Evolutionary conservation across 495 filamentous ascomycete species (phyloP).

Genomic region (Pseudoneurospora amorphoporcata): DNA sequence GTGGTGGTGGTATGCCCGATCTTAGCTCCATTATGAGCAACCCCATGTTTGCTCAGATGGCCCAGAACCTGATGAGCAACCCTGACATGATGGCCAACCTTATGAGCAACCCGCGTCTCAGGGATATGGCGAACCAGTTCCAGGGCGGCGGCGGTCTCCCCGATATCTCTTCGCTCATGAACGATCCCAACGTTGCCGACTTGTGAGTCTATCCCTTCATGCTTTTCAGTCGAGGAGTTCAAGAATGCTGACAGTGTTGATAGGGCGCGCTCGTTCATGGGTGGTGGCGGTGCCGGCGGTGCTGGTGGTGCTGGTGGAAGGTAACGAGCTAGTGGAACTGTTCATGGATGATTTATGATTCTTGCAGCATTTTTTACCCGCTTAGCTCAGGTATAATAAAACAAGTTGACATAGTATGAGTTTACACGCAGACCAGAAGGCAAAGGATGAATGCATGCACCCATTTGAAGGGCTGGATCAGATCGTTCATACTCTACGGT

Average conservation of each 20-base stretch:
- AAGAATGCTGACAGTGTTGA: conserved; percentile 1
- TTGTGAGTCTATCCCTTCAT: conserved; percentile 54
- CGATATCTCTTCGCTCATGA: conserved; percentile 74
- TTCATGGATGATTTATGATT: background rate
- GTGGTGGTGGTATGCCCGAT: conserved; percentile 72
- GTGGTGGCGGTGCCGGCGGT: conserved; percentile 39
- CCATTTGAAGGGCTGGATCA: background rate
- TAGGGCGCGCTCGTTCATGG: conserved; percentile 74
- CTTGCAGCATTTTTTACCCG: background rate
- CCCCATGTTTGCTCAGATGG: conserved; percentile 95
- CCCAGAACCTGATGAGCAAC: conserved; percentile 93
- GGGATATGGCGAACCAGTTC: conserved; percentile 69
- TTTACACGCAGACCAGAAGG: background rate
- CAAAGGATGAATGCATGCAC: background rate
- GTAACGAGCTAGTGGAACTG: background rate
- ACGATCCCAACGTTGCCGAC: conserved; percentile 80
- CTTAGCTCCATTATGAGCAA: conserved; percentile 81
- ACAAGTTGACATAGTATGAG: background rate
- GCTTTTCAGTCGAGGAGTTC: background rate
- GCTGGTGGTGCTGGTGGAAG: conserved; percentile 7
- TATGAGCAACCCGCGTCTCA: conserved; percentile 85
- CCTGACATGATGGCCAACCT: conserved; percentile 79
- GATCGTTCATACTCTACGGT: background rate
- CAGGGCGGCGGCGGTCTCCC: conserved; percentile 73
- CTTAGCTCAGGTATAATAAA: background rate